Evolutionary conservation across 495 filamentous ascomycete genomes (phyloP).

Genomic region (Xylaria palmicola): DNA sequence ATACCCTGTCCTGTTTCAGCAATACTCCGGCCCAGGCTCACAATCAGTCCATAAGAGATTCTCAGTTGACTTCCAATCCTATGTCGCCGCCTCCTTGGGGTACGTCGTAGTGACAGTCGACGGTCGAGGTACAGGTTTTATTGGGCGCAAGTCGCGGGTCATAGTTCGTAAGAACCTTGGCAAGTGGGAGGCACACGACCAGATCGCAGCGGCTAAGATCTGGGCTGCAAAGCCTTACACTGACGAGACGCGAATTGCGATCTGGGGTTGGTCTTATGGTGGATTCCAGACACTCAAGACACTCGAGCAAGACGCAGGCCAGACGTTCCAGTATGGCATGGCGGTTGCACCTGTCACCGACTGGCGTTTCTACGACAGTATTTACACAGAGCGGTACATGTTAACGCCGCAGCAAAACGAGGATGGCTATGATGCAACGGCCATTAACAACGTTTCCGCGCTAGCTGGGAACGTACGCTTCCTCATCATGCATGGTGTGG

Average conservation of each 20-base stretch:
- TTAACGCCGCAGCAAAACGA: constrained; percentile 81
- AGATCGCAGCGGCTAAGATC: constrained; percentile 85
- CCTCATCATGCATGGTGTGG: constrained; percentile 88
- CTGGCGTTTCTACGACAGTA: constrained; percentile 92
- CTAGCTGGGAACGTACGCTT: constrained; percentile 77
- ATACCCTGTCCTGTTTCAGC: constrained; percentile 91
- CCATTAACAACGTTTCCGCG: constrained; percentile 68
- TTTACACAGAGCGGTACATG: constrained; percentile 97
- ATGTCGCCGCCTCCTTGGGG: constrained; percentile 80
- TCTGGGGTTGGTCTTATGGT: constrained; percentile 98
- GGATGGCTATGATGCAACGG: constrained; percentile 70
- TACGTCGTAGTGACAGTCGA: constrained; percentile 96
- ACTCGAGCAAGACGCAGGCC: constrained; percentile 82
- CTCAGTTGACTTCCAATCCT: constrained; percentile 84
- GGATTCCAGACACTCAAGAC: constrained; percentile 98
- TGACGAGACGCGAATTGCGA: constrained; percentile 76
- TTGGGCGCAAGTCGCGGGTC: constrained; percentile 79
- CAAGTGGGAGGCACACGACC: constrained; percentile 80
- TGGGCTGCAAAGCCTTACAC: constrained; percentile 84
- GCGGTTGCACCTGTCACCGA: constrained; percentile 97
- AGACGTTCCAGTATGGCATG: constrained; percentile 95
- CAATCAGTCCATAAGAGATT: constrained; percentile 84
- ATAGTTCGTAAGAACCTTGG: constrained; percentile 82
- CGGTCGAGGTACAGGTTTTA: constrained; percentile 87
- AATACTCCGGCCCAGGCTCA: constrained; percentile 89